phyloP scores from a whole-genome alignment of 208 protist species.

The Trypanosoma caninum region DNA sequence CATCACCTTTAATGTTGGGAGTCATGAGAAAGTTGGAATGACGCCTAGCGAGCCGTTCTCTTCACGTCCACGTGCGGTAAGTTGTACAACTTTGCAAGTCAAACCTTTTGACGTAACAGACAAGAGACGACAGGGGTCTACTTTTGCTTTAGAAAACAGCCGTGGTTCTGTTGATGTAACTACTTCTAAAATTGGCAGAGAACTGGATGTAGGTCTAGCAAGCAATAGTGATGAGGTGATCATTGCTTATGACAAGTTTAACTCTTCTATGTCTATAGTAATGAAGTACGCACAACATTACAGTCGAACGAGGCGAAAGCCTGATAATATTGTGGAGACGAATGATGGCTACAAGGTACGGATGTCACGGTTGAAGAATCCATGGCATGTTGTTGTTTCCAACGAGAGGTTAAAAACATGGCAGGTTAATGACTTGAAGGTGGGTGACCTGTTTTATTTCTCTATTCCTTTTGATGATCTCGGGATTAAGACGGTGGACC shows the following conservation, averaged over 20 bases:
- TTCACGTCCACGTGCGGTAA: background rate
- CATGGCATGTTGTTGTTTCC: slow-evolving; percentile 27
- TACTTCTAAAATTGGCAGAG: too few relatives aligned
- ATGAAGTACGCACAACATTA: slow-evolving; percentile 21
- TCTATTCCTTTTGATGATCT: slow-evolving; percentile 30
- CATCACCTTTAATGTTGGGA: slow-evolving; percentile 16
- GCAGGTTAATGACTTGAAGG: slow-evolving; percentile 26
- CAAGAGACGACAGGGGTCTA: background rate
- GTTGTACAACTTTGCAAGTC: background rate
- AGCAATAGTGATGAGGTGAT: slow-evolving; percentile 8
- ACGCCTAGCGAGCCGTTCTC: background rate
- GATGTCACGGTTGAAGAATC: slow-evolving; percentile 23
- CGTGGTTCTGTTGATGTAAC: too few relatives aligned
- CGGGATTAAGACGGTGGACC: slow-evolving; percentile 9
- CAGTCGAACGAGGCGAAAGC: slow-evolving; percentile 10
- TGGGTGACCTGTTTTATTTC: slow-evolving; percentile 36
- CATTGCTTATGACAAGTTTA: slow-evolving; percentile 24
- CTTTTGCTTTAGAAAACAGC: too few relatives aligned
- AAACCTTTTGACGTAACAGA: background rate
- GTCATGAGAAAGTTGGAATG: background rate
- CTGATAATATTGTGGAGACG: slow-evolving; percentile 10
- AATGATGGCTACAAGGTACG: slow-evolving; percentile 22
- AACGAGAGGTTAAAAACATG: slow-evolving; percentile 28
- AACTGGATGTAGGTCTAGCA: too few relatives aligned
- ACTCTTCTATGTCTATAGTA: slow-evolving; percentile 20